Evolutionary conservation across 2,329 filamentous ascomycete species (phyloP), one percentile per base, ranked within the genome.

Genomic region (Periconia macrospinosa): DNA sequence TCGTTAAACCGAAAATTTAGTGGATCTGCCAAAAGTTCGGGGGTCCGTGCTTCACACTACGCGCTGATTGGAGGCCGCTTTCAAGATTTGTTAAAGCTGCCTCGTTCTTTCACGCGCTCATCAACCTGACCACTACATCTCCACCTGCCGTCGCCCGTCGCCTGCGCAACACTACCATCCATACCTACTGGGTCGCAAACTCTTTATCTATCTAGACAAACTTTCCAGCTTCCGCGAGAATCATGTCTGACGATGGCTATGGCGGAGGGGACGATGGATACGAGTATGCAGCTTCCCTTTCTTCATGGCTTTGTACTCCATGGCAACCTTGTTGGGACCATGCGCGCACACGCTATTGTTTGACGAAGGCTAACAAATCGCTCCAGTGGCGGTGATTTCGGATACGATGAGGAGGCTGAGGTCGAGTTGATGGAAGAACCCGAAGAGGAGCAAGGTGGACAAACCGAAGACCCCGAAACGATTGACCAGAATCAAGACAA

Each of bases 381-480:
- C 14, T 54, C 67, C 17, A 30, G 59, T 52, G 67, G 81, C 65
- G 79, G 81, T 59, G 58, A 58, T 30, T 57, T 63, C 45, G 59
- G 66, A 67, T 88, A 86, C 63, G 87, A 88, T 68, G 70, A 72
- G 55, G 85, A 88, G 67, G 83, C 85, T 15, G 82, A 83, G 65
- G 78, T 80, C 58, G 75, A 79, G 78, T 86, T 92, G 60, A 87
- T 91, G 56, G 86, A 88, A 57, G 80, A 80, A 63, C 83, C 86
- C 69, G 83, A 85, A 62, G 84, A 86, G 63, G 75, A 78, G 37
- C n/a, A 33, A 15, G 68, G 62, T 46, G 68, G 65, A 53, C 67
- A 55, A 44, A 63, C 54, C 40, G 70, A 73, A 47, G 69, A 73
- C 48, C 69, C 68, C 46, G 71, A 75, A 30, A 61, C 59, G 8